Base-by-base conservation (phyloP, 2,329 filamentous ascomycete genomes). In the Aspergillus ustus region DNA sequence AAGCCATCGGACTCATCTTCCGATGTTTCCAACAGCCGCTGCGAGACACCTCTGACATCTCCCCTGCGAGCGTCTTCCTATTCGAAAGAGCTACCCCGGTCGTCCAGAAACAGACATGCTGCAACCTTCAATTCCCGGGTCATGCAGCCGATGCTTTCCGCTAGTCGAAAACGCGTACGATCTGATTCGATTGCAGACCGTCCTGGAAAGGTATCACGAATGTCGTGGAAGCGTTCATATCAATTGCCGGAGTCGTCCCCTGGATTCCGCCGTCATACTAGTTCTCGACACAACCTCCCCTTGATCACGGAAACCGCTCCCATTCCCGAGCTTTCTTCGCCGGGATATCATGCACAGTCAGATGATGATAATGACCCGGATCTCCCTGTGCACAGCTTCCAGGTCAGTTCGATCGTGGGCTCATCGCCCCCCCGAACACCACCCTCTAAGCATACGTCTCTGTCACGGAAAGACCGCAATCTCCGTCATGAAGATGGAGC, bases 341-440 rank as follows among this genome's bases (percentile, higher is more conserved):
- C 72, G 19, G 68, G 64, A 55, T 73, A 76, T 52, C 70, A 72
- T 40, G 70, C 70, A 17, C 76, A 73, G 9, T 83, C 70, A 54
- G 88, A 88, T 15, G 91, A 95, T 68, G 91, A 96, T 59, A 93
- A 97, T 53, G 92, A 97, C 65, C 87, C 91, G 65, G 87, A 93
- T 59, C 83, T 96, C 2, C 91, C 92, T 3, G 80, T 88, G 11
- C 74, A 76, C 61, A 77, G 72, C 55, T 73, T 76, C 55, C 75
- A 71, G 49, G 67, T 74, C 54, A 75, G 72, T 69, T 85, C 84
- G 62, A 83, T 87, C 70, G 80, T 88, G 57, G 86, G 83, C 51
- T 92, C 91, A n/a, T 96, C 93, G 13, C 93, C 93, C 43, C 93
- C 93, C 43, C 87, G 89, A 62, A 96, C 92, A 52, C 92, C 92